Evolutionary conservation across 768 basidiomycete genomes (phyloP).

Genomic region (Kwoniella newhampshirensis): DNA sequence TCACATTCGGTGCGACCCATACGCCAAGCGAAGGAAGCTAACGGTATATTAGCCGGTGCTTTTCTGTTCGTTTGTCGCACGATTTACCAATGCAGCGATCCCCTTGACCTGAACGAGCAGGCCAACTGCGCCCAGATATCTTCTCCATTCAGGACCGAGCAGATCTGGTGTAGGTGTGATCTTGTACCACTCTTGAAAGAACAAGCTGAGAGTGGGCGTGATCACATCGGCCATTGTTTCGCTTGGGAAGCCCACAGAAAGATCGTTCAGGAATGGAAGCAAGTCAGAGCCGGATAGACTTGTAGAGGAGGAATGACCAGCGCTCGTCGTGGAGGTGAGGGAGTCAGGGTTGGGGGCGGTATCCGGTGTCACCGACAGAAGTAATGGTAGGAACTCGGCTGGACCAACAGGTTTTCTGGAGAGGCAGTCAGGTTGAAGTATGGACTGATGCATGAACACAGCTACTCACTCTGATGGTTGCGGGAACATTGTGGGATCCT

Average conservation of each 20-base stretch:
- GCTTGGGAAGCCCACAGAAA: conserved; percentile 67
- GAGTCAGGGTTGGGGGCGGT: conserved; percentile 60
- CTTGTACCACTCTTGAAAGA: conserved; percentile 53
- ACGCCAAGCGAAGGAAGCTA: conserved; percentile 48
- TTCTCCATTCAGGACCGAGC: conserved; percentile 66
- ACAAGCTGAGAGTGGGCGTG: conserved; percentile 58
- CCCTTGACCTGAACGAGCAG: conserved; percentile 76
- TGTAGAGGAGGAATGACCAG: conserved; percentile 55
- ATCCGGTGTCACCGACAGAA: conserved; percentile 67
- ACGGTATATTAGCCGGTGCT: conserved; percentile 9
- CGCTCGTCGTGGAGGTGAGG: conserved; percentile 58
- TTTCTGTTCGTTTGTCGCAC: too few relatives aligned
- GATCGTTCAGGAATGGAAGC: conserved; percentile 76
- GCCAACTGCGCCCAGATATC: conserved; percentile 75
- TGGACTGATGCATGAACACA: background rate
- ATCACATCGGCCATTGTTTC: conserved; percentile 76
- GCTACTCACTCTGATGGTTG: conserved; percentile 70
- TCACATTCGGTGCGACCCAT: conserved; percentile 45
- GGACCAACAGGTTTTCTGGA: conserved; percentile 70
- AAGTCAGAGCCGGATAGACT: conserved; percentile 68
- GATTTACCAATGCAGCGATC: conserved; percentile 67
- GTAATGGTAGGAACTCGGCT: conserved; percentile 74
- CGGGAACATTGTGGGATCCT: conserved; percentile 93
- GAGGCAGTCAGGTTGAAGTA: background rate
- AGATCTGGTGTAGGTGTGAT: conserved; percentile 47